phyloP scores from a whole-genome alignment of 2,329 filamentous ascomycete genomes.

The Biscogniauxia sp. region DNA sequence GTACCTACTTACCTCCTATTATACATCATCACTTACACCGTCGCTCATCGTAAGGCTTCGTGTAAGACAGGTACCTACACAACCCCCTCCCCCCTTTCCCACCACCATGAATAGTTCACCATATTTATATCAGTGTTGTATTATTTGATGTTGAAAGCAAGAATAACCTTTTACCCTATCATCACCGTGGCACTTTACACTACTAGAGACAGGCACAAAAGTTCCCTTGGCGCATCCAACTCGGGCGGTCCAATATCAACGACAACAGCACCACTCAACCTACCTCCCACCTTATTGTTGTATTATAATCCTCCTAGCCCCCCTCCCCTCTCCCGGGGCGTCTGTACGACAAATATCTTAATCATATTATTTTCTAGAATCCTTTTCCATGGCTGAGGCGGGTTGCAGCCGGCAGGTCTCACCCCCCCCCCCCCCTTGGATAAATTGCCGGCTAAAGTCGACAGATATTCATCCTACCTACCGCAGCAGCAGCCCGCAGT shows the following conservation, averaged over 20 bases:
- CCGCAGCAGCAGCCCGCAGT: slow-evolving; percentile 8
- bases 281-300: background rate
- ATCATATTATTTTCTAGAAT: slow-evolving; percentile 10
- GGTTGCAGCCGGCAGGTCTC: slow-evolving; percentile 22
- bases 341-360: slow-evolving; percentile 7
- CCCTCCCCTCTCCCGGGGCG: slow-evolving; percentile 1
- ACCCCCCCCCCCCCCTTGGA: slow-evolving; percentile 18
- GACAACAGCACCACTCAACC: background rate
- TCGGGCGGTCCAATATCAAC: background rate
- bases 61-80: no score
- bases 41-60: background rate
- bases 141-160: no score
- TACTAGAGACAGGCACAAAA: no score
- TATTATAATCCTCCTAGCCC: background rate
- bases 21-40: background rate
- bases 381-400: slow-evolving; percentile 13
- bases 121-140: no score
- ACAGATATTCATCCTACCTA: slow-evolving; percentile 17
- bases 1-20: background rate
- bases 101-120: no score
- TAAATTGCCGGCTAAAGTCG: slow-evolving; percentile 23
- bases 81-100: no score
- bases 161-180: background rate
- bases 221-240: no score
- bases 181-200: background rate